phyloP scores from a whole-genome alignment of 306 rosid species.

The Ziziphus jujuba region DNA sequence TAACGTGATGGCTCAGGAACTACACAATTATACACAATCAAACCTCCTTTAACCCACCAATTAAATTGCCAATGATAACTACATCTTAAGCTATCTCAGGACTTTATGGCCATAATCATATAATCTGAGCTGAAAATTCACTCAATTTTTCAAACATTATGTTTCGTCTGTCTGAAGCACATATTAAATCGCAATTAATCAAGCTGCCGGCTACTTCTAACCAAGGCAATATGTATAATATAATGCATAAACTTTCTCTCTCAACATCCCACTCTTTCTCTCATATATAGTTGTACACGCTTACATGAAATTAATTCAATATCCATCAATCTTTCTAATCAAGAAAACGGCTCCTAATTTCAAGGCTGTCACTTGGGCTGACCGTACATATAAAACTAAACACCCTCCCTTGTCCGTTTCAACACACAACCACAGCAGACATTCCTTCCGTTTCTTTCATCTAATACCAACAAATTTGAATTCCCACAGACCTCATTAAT shows the following conservation, averaged over 20 bases:
- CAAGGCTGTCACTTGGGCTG: constrained; percentile 16
- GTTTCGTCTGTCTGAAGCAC: constrained; percentile 34
- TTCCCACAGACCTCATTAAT: background rate
- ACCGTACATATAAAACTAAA: constrained; percentile 15
- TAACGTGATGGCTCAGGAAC: constrained; percentile 8
- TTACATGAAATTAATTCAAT: constrained; percentile 18
- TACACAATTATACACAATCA: background rate
- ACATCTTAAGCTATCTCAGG: constrained; percentile 12
- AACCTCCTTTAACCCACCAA: background rate
- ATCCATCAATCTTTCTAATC: constrained; percentile 2
- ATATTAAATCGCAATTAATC: constrained; percentile 7
- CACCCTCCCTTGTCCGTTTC: background rate
- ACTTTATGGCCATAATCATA: constrained; percentile 1
- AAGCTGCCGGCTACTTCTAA: constrained; percentile 36
- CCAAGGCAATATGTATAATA: constrained; percentile 1
- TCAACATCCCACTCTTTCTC: too few species aligned
- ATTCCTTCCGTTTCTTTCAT: background rate
- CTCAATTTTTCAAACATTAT: constrained; percentile 21
- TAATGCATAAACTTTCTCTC: too few species aligned
- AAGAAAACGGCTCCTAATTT: constrained; percentile 33
- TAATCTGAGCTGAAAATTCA: background rate
- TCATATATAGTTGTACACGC: constrained; percentile 19
- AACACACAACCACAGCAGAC: background rate
- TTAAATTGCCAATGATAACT: background rate
- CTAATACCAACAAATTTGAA: background rate